Conservation (phyloP, 345 rosid genomes). For the Eucalyptus sp. region DNA sequence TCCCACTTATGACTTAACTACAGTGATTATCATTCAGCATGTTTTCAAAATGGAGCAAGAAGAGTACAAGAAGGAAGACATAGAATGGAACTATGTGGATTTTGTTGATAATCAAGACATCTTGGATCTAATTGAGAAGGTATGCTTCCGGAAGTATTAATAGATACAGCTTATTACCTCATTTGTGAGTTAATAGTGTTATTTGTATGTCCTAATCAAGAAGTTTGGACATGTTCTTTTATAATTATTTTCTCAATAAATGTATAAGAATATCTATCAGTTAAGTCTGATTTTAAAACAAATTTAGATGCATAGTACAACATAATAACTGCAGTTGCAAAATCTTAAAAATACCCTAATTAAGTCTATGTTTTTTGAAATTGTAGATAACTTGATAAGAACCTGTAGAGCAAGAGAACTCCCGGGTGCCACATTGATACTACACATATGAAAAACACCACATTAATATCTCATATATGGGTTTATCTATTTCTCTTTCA, state of each 20-base stretch:
- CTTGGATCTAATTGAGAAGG: conserved; percentile 91
- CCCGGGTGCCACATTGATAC: not conserved
- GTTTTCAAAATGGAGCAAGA: conserved; percentile 91
- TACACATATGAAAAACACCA: not conserved
- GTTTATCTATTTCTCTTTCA: not conserved
- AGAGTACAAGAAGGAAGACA: conserved; percentile 59
- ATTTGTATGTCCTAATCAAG: not conserved
- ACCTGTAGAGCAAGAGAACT: not conserved
- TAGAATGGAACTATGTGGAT: conserved; percentile 82
- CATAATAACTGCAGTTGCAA: not conserved
- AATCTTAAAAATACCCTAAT: not conserved
- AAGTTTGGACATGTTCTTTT: not conserved
- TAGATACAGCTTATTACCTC: not conserved
- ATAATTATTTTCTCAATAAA: not conserved
- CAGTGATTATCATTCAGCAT: conserved; percentile 36
- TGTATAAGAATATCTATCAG: not conserved
- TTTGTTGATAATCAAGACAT: conserved; percentile 89
- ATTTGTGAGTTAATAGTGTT: not conserved
- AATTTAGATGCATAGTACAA: not conserved
- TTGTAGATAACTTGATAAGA: not conserved
- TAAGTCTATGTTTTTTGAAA: not conserved
- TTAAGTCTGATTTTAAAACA: not conserved
- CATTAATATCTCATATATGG: not conserved
- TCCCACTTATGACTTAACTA: conserved; percentile 11
- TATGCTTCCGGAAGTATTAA: not conserved